Evolutionary conservation across 2,329 filamentous ascomycete genomes (phyloP).

Genomic region (Sclerotinia trifoliorum): DNA sequence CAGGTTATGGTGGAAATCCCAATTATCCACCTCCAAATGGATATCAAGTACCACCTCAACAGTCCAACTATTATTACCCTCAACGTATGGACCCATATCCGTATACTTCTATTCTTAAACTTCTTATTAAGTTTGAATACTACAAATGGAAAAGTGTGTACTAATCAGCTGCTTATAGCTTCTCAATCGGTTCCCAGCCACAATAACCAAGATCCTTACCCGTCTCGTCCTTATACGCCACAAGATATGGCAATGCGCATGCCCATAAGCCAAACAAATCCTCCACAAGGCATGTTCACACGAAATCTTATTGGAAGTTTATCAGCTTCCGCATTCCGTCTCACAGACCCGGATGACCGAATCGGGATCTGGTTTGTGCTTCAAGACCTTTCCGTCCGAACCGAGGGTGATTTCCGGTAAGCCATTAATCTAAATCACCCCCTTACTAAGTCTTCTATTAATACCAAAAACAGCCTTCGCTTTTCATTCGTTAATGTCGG

Average conservation of each 20-base stretch:
- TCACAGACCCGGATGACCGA: constrained; percentile 75
- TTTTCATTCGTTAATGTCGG: constrained; percentile 86
- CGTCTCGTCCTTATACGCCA: constrained; percentile 25
- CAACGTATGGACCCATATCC: constrained; percentile 14
- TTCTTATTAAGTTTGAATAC: not conserved
- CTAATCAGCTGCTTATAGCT: constrained; percentile 16
- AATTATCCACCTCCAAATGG: constrained; percentile 40
- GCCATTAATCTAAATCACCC: constrained; percentile 32
- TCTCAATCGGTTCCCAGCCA: constrained; percentile 26
- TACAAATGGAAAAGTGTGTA: not conserved
- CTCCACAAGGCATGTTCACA: constrained; percentile 79
- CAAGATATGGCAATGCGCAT: constrained; percentile 30
- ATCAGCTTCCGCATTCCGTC: constrained; percentile 80
- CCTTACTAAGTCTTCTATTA: constrained; percentile 1
- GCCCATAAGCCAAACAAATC: constrained; percentile 42
- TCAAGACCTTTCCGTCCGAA: constrained; percentile 91
- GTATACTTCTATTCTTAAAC: not conserved
- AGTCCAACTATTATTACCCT: constrained; percentile 15
- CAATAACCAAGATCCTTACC: constrained; percentile 20
- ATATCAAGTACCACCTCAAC: constrained; percentile 38
- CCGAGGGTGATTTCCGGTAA: constrained; percentile 87
- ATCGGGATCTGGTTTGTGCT: constrained; percentile 95
- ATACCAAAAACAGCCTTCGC: constrained; percentile 48
- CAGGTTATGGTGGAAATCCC: constrained; percentile 15
- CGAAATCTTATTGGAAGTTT: constrained; percentile 92